phyloP scores from a whole-genome alignment of 495 filamentous ascomycete species.

The Trichoderma asperelloides region DNA sequence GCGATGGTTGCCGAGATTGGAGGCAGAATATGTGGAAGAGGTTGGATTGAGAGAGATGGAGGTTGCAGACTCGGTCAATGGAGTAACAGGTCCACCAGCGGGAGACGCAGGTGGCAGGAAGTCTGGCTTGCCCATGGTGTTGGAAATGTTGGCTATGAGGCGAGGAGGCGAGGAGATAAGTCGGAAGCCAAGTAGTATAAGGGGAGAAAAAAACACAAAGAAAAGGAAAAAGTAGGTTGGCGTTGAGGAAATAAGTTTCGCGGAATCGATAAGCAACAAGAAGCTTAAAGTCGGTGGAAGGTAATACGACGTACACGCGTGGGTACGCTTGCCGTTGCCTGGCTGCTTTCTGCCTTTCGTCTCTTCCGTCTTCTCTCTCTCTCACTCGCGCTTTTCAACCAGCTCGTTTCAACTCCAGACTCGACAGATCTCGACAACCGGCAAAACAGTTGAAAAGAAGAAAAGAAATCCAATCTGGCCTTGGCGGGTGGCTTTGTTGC shows the following conservation, averaged over 20 bases:
- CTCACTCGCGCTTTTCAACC: background rate
- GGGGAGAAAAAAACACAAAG: background rate
- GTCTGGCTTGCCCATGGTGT: slow-evolving; percentile 8
- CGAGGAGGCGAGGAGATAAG: background rate
- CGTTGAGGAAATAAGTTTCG: background rate
- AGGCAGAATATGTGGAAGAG: background rate
- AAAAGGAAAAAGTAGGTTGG: background rate
- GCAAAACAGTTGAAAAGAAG: background rate
- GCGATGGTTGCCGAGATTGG: slow-evolving; percentile 11
- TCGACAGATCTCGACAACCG: no score
- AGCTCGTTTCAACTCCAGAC: no score
- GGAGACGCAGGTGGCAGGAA: background rate
- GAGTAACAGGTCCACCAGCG: background rate
- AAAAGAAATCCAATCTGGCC: background rate
- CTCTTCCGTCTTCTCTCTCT: background rate
- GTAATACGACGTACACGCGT: background rate
- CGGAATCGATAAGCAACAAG: slow-evolving; percentile 1
- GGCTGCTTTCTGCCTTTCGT: no score
- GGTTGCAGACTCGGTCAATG: background rate
- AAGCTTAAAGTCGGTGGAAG: slow-evolving; percentile 3
- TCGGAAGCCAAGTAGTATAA: background rate
- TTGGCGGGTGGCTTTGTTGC: background rate
- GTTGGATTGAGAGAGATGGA: slow-evolving; percentile 7
- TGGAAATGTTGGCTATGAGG: background rate
- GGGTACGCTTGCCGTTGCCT: no score